These are phyloP conservation scores for Onygenales sp. DNA, from an alignment of 2,329 filamentous ascomycete genomes.

Conservation along the genomic window DNA sequence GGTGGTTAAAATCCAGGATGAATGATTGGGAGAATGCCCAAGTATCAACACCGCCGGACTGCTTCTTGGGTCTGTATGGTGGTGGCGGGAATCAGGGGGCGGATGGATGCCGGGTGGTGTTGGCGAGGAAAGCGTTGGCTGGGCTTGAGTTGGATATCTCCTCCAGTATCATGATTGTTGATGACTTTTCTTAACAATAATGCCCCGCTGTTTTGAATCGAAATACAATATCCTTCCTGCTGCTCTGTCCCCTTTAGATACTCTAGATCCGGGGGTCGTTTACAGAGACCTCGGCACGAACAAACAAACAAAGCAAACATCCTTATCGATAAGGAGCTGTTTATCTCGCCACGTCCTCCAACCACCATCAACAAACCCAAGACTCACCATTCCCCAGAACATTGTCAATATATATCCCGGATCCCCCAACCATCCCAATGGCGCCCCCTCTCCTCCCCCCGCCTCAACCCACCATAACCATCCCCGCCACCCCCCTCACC, in stretches of 20 bases:
- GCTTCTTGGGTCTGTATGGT: too few species aligned
- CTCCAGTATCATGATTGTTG: too few species aligned
- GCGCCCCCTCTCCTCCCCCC: constrained; percentile 23
- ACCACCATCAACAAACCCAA: background rate
- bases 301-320: background rate
- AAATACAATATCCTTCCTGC: too few species aligned
- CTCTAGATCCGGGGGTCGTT: background rate
- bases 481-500: constrained; percentile 59
- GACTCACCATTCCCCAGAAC: background rate
- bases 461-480: constrained; percentile 25
- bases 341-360: background rate
- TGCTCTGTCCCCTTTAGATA: background rate
- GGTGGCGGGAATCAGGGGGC: too few species aligned
- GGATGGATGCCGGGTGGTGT: too few species aligned
- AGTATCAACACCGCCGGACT: too few species aligned
- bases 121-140: too few species aligned
- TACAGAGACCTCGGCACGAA: background rate
- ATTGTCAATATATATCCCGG: too few species aligned
- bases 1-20: constrained; percentile 16
- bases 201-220: too few species aligned
- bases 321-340: background rate
- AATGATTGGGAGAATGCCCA: background rate
- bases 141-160: too few species aligned
- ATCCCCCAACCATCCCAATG: too few species aligned
- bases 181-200: too few species aligned